These are phyloP conservation scores for Tolypocladium ovalisporum DNA, from an alignment of 2,329 filamentous ascomycete genomes.

Conservation along the genomic window DNA sequence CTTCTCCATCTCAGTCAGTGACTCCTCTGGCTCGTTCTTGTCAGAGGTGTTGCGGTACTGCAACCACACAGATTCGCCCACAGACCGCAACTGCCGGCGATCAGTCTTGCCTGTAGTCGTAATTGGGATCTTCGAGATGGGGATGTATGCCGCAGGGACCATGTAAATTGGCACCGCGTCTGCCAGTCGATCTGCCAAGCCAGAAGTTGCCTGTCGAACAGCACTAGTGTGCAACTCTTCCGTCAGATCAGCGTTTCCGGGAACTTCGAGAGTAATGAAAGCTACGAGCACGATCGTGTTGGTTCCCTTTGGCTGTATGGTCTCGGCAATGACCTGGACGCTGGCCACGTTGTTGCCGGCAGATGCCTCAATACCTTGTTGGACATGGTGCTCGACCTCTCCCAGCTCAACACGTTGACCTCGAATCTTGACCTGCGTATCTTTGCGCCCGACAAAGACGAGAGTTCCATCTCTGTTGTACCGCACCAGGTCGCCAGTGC, in stretches of 20 bases:
- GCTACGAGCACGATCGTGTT: slow-evolving; percentile 5
- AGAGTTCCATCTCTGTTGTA: slow-evolving; percentile 23
- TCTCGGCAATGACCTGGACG: slow-evolving; percentile 4
- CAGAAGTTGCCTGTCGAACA: slow-evolving; percentile 1
- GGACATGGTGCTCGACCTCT: slow-evolving; percentile 9
- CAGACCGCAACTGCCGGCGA: slow-evolving; percentile 3
- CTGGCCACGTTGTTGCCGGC: neutral
- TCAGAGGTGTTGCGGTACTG: neutral
- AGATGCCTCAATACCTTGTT: neutral
- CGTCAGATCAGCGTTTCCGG: neutral
- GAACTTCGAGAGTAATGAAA: slow-evolving; percentile 2
- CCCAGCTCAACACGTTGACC: slow-evolving; percentile 40
- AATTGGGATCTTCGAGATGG: slow-evolving; percentile 5
- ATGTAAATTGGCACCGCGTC: slow-evolving; percentile 7
- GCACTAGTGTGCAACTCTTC: neutral
- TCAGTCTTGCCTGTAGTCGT: slow-evolving; percentile 8
- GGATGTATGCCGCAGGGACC: slow-evolving; percentile 8
- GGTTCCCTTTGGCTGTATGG: slow-evolving; percentile 1
- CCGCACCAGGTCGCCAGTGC: slow-evolving; percentile 34
- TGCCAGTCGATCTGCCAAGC: slow-evolving; percentile 1
- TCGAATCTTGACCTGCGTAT: slow-evolving; percentile 43
- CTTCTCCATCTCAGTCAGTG: slow-evolving; percentile 1
- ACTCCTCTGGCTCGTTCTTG: neutral
- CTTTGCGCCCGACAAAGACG: slow-evolving; percentile 36
- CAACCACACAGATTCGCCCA: slow-evolving; percentile 1